These are phyloP conservation scores for Moricandia arvensis DNA, from an alignment of 345 rosid genomes.

Conservation along the genomic window DNA sequence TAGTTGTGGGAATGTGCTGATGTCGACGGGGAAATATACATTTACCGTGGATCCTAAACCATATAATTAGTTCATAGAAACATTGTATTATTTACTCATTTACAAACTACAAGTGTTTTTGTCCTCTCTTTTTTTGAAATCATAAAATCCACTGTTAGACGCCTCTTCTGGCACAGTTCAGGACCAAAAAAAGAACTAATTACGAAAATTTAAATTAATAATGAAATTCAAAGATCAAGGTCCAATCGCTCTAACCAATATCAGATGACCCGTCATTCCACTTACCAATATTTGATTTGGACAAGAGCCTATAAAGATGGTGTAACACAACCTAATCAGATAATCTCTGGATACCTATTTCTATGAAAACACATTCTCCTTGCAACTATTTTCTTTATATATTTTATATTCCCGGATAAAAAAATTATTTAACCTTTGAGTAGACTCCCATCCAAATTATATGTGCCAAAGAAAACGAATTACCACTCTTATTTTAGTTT, in stretches of 20 bases:
- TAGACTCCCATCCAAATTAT: not conserved
- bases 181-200: not conserved
- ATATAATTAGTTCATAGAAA: not conserved
- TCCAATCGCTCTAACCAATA: conserved; percentile 24
- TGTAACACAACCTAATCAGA: not conserved
- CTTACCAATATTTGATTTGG: conserved; percentile 35
- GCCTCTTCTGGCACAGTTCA: conserved; percentile 1
- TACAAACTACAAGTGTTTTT: not conserved
- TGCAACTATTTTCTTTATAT: not conserved
- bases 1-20: conserved; percentile 44
- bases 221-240: conserved; percentile 5
- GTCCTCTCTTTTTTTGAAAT: not conserved
- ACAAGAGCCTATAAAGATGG: conserved; percentile 17
- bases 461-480: not conserved
- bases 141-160: not conserved
- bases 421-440: not conserved
- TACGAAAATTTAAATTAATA: not conserved
- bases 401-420: not conserved
- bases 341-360: conserved; percentile 18
- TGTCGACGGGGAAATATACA: conserved; percentile 42
- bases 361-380: not conserved
- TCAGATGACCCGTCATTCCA: conserved; percentile 27
- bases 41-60: conserved; percentile 49
- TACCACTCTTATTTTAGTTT: not conserved
- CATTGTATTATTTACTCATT: not conserved